Conservation (phyloP, 2,329 filamentous ascomycete species). For the Penicillium sp. region DNA sequence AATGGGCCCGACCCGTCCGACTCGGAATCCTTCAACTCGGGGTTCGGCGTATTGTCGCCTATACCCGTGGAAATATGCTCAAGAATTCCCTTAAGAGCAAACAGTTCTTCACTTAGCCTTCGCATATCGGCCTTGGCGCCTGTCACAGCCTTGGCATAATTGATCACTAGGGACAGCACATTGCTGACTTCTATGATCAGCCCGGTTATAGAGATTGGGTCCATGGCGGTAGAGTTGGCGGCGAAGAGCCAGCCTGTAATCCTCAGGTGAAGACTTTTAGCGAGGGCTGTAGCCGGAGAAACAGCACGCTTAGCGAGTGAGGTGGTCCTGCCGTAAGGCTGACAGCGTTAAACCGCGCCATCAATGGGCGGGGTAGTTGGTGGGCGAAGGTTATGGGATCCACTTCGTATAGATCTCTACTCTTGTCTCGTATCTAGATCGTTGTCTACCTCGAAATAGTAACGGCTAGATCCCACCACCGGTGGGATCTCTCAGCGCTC, state of each 20-base stretch:
- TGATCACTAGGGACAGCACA: constrained; percentile 17
- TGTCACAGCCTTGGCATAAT: constrained; percentile 19
- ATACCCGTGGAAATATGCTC: constrained; percentile 14
- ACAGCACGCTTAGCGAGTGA: background rate
- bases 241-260: background rate
- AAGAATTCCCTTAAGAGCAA: constrained; percentile 21
- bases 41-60: background rate
- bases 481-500: no score
- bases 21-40: background rate
- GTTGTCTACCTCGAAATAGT: background rate
- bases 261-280: background rate
- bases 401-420: background rate
- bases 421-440: background rate
- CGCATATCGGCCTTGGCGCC: constrained; percentile 20
- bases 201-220: constrained; percentile 21
- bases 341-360: background rate
- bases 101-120: constrained; percentile 22
- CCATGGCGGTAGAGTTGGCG: constrained; percentile 5
- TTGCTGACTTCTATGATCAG: constrained; percentile 19
- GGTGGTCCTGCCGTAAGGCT: background rate
- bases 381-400: background rate
- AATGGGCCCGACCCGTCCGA: constrained; percentile 1
- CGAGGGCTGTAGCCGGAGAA: background rate
- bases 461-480: no score
- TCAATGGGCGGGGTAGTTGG: constrained; percentile 1